Base-by-base conservation (phyloP, 1,284 basidiomycete species). In the Heterobasidion irregulare region DNA sequence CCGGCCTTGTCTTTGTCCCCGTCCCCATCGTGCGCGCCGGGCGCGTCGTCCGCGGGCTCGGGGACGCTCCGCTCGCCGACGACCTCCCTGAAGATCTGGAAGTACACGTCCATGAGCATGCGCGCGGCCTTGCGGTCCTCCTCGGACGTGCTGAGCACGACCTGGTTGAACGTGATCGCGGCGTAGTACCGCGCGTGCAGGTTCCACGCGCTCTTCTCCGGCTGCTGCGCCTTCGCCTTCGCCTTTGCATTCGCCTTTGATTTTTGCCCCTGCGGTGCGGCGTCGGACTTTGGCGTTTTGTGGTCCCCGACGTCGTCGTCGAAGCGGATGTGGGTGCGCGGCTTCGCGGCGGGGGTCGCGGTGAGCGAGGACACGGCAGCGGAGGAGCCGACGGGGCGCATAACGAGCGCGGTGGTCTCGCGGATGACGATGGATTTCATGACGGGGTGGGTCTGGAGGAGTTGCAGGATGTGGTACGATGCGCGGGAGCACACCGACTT, bases 381-480 rank as follows among this genome's bases (percentile, higher is more conserved):
- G 16, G 76, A 67, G 0, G 78, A 61, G 16, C 66, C 69, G 13
- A 74, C 63, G 1, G 82, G 76, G 32, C 84, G 83, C 62, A 95
- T 83, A 19, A 96, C 81, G 47, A 97, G 76, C 0, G 86, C 76
- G 6, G 86, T 84, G 36, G 96, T 84, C 70, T 99, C 96, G 52
- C 92, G 86, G 15, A 95, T 87, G 50, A 99, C 78, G 56, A 98
- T 84, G 1, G 76, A 69, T 72, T 98, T 99, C 96, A 99, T 99
- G 5, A 84, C 83, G 0, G 97, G 96, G 65, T 99, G 97, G 0
- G 81, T 71, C 69, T 97, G 94, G 0, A 99, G 80, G 18, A 98
- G 76, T 64, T 95, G 89, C 19, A 98, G 84, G 13, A 98, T 73
- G 66, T 94, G 86, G 68, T 94, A 88, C 1, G 93, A 97, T 0